Evolutionary conservation across 345 rosid genomes (phyloP).

Genomic region (Odontarrhena argentea): DNA sequence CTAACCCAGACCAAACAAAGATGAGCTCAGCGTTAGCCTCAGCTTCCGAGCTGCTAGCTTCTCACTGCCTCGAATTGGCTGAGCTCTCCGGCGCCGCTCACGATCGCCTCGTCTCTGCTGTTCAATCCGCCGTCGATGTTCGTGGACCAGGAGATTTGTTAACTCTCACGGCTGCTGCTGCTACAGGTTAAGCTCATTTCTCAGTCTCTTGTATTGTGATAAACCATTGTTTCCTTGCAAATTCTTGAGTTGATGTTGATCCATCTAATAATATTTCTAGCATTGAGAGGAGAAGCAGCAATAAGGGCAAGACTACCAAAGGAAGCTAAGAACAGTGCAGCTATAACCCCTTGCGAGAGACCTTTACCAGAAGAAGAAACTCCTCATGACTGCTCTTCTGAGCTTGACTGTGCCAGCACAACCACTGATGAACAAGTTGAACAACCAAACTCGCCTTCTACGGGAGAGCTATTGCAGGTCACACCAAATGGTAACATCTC

Average conservation of each 20-base stretch:
- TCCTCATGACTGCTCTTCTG: constrained; percentile 36
- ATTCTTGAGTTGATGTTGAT: constrained; percentile 8
- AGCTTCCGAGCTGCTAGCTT: constrained; percentile 85
- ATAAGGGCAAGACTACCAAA: constrained; percentile 72
- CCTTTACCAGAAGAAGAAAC: constrained; percentile 46
- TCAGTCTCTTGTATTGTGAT: not conserved
- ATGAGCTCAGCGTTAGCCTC: constrained; percentile 80
- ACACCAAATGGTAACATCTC: constrained; percentile 60
- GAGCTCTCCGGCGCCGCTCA: constrained; percentile 77
- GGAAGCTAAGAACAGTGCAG: constrained; percentile 84
- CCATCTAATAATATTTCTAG: constrained; percentile 40
- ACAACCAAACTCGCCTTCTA: constrained; percentile 52
- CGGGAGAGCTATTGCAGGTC: constrained; percentile 73
- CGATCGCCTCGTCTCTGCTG: constrained; percentile 67
- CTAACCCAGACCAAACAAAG: constrained; percentile 47
- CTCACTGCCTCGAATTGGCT: constrained; percentile 86
- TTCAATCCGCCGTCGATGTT: constrained; percentile 79
- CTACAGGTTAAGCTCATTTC: constrained; percentile 62
- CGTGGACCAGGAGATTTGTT: constrained; percentile 78
- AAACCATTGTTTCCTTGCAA: not conserved
- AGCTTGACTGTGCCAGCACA: constrained; percentile 22
- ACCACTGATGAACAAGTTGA: constrained; percentile 29
- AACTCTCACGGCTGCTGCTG: constrained; percentile 98
- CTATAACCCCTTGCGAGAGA: constrained; percentile 78
- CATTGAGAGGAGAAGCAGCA: constrained; percentile 93